Percentiles rank a stretch among this genome's conserved stretches.
Evolutionary conservation across 805 yeast species (phyloP).

Genomic region (Kuraishia hungarica): DNA sequence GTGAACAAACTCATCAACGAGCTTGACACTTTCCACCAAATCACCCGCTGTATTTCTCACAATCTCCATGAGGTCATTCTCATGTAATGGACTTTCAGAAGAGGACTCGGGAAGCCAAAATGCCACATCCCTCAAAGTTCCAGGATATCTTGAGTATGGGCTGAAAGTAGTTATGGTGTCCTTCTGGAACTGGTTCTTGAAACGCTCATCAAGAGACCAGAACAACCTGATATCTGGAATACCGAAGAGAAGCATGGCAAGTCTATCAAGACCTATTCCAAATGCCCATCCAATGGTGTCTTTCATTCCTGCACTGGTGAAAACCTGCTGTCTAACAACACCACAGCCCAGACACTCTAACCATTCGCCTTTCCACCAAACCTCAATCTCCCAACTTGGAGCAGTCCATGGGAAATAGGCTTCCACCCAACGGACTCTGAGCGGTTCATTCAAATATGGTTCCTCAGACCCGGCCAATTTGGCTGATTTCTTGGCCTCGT

Average conservation of each 20-base stretch:
- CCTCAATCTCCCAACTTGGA: constrained; percentile 97
- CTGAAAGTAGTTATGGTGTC: constrained; percentile 64
- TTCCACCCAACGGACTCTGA: constrained; percentile 88
- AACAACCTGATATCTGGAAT: constrained; percentile 91
- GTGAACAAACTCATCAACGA: constrained; percentile 77
- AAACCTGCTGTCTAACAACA: constrained; percentile 70
- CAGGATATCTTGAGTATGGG: constrained; percentile 90
- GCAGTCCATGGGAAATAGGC: constrained; percentile 98
- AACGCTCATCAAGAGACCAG: constrained; percentile 82
- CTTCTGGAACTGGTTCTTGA: constrained; percentile 58
- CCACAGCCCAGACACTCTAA: constrained; percentile 97
- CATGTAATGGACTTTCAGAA: constrained; percentile 42
- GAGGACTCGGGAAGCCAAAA: constrained; percentile 64
- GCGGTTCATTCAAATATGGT: constrained; percentile 60
- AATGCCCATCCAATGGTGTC: constrained; percentile 92
- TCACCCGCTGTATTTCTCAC: constrained; percentile 83
- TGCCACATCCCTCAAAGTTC: constrained; percentile 78
- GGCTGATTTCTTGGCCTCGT: constrained; percentile 57
- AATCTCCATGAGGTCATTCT: constrained; percentile 89
- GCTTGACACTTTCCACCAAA: constrained; percentile 75
- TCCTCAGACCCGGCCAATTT: constrained; percentile 50
- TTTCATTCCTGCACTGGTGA: constrained; percentile 60
- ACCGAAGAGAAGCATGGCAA: constrained; percentile 92
- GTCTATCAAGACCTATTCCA: constrained; percentile 90
- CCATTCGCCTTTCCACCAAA: constrained; percentile 99